Percentiles rank a stretch among this genome's conserved stretches.
Conservation (phyloP, 2,329 filamentous ascomycete genomes). For the Hypoxylon sp. region DNA sequence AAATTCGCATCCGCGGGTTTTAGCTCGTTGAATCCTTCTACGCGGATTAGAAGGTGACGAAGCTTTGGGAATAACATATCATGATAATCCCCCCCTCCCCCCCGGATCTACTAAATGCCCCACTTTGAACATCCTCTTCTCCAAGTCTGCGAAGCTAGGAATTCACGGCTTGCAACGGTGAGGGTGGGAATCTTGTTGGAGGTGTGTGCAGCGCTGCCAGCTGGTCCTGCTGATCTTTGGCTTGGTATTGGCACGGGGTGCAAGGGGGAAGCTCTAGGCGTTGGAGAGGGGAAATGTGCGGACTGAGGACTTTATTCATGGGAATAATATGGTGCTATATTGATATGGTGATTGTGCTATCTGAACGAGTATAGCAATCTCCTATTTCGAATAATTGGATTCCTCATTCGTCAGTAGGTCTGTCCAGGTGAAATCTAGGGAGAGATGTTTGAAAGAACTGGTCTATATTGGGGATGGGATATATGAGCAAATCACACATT, state of each 20-base stretch:
- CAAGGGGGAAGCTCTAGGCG: background rate
- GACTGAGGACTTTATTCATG: no score
- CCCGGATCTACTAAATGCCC: conserved; percentile 28
- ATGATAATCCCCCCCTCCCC: no score
- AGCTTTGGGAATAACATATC: no score
- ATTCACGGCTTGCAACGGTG: conserved; percentile 4
- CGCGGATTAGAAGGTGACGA: conserved; percentile 14
- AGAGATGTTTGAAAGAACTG: conserved; percentile 10
- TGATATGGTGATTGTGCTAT: background rate
- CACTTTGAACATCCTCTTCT: conserved; percentile 13
- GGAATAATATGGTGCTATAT: no score
- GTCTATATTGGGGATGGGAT: background rate
- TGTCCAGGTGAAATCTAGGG: no score
- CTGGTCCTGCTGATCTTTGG: conserved; percentile 7
- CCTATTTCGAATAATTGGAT: conserved; percentile 8
- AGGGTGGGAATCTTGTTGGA: background rate
- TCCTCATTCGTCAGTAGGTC: background rate
- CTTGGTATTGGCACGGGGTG: background rate
- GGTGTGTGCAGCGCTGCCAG: conserved; percentile 5
- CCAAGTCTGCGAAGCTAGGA: conserved; percentile 8
- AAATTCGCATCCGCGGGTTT: no score
- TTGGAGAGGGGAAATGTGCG: no score
- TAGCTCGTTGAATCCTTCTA: no score
- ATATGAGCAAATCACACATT: conserved; percentile 7
- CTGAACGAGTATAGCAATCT: conserved; percentile 7